Evolutionary conservation across 1,284 basidiomycete species (phyloP), one percentile per base, ranked within the genome.

Genomic region (Ganoderma leucocontextum): DNA sequence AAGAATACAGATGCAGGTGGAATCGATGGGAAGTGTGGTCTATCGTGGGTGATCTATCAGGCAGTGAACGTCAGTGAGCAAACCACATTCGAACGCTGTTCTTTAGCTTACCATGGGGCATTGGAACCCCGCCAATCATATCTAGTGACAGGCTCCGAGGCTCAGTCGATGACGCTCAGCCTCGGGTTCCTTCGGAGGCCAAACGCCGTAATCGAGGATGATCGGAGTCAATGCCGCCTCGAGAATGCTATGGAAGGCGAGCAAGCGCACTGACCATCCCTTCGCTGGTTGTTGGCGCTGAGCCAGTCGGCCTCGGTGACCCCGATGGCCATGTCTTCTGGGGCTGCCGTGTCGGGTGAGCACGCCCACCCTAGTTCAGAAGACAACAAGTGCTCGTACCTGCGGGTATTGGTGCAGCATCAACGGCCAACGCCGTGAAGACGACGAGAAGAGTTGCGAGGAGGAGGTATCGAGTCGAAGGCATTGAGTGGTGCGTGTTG

Each of bases 261-360:
- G 47, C 47, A 52, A 52, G 47, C n/a, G 47, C 47, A 52, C 47
- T 52, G 47, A 52, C 47, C 47, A 52, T 52, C 47, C 42, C 42
- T 19, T 2, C 47, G n/a, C 22, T 25, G 39, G 39, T 39, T 8
- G 25, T 22, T 52, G 47, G 10, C 47, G 22, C 47, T 13, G 47
- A 52, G 47, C 22, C n/a, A 52, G 12, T 25, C 4, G 22, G 47
- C 47, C 22, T 52, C 47, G 22, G 13, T 25, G 17, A 58, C n/a
- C 57, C 6, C 42, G 42, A 19, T 15, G 42, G 17, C 35, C 8
- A 33, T 15, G 17, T 58, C 57, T 39, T 36, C 36, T 22, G 25
- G 17, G 35, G 19, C 17, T n/a, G 33, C 8, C 1, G 19, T 29
- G 29, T 29, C 15, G 3, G 17, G 13, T n/a, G 57, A n/a, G 19